Conservation (phyloP, 2,329 filamentous ascomycete species). For the Colletotrichum sp. region DNA sequence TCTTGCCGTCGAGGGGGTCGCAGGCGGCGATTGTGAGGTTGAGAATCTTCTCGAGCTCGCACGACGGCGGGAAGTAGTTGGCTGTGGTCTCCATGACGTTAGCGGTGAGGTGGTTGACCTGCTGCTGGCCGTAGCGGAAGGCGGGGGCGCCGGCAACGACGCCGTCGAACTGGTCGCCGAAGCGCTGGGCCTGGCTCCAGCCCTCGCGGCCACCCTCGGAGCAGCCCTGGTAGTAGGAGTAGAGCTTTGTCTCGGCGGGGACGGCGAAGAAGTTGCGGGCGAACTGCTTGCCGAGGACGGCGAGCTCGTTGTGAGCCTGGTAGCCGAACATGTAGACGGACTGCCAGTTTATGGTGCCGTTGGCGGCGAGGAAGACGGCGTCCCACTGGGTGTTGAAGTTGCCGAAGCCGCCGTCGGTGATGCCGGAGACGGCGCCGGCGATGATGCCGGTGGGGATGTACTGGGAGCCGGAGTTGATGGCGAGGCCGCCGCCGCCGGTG, state of each 20-base stretch:
- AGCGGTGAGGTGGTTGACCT: constrained; percentile 45
- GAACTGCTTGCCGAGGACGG: constrained; percentile 48
- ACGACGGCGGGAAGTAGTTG: constrained; percentile 14
- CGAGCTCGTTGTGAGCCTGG: constrained; percentile 3
- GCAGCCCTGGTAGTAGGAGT: constrained; percentile 59
- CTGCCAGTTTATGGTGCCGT: constrained; percentile 23
- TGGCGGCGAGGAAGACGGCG: constrained; percentile 37
- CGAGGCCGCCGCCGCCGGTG: constrained; percentile 50
- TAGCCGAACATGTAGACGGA: constrained; percentile 11
- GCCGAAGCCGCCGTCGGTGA: constrained; percentile 56
- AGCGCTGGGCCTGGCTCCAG: constrained; percentile 56
- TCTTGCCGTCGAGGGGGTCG: constrained; percentile 58
- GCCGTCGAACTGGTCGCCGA: constrained; percentile 51
- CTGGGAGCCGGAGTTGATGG: constrained; percentile 40
- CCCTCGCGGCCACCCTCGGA: constrained; percentile 57
- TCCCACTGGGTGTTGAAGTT: constrained; percentile 45
- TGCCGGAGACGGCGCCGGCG: constrained; percentile 52
- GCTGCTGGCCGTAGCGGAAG: constrained; percentile 47
- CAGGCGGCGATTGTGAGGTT: constrained; percentile 60
- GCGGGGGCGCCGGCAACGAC: constrained; percentile 50
- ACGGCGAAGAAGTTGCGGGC: constrained; percentile 51
- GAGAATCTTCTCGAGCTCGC: constrained; percentile 45
- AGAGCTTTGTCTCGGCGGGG: constrained; percentile 33
- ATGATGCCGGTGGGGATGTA: constrained; percentile 43
- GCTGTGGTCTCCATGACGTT: constrained; percentile 41